Percentiles rank a stretch among this genome's conserved stretches.
These are phyloP conservation scores for Blastomyces parvus DNA, from an alignment of 2,329 filamentous ascomycete species.

Conservation along the genomic window DNA sequence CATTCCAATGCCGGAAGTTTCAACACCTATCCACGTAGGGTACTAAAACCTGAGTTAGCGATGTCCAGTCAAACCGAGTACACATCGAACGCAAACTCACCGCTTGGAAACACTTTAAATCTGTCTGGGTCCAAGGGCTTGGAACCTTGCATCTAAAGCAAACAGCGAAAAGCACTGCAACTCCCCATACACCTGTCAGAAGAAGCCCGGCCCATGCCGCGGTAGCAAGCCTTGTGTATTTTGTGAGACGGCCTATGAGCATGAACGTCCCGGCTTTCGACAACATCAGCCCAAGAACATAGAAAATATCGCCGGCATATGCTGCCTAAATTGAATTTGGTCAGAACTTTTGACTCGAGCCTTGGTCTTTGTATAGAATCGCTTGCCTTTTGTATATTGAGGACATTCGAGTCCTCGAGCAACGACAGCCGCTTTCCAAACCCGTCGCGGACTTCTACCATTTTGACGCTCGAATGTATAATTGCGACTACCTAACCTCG, in stretches of 20 bases:
- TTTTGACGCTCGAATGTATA: constrained; percentile 14
- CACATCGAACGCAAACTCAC: constrained; percentile 5
- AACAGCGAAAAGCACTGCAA: constrained; percentile 14
- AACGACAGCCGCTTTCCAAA: constrained; percentile 12
- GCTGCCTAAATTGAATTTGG: constrained; percentile 8
- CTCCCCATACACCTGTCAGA: constrained; percentile 7
- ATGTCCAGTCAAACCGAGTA: neutral
- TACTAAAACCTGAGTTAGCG: constrained; percentile 9
- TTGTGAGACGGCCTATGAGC: constrained; percentile 15
- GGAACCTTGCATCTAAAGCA: constrained; percentile 13
- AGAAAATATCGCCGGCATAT: constrained; percentile 15
- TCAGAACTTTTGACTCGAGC: neutral
- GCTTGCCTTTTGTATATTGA: constrained; percentile 12
- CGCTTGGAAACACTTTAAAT: constrained; percentile 11
- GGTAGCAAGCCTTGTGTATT: constrained; percentile 12
- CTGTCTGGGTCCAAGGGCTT: constrained; percentile 11
- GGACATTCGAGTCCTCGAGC: constrained; percentile 6
- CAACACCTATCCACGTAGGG: constrained; percentile 14
- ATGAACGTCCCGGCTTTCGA: constrained; percentile 14
- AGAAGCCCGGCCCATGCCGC: constrained; percentile 10
- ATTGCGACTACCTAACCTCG: constrained; percentile 12
- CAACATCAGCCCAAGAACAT: constrained; percentile 14
- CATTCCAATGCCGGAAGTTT: constrained; percentile 13
- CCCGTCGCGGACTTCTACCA: constrained; percentile 14
- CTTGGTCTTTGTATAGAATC: neutral